These are phyloP conservation scores for Fraxinus nigra DNA, from an alignment of 305 asterid species.

Conservation along the genomic window DNA sequence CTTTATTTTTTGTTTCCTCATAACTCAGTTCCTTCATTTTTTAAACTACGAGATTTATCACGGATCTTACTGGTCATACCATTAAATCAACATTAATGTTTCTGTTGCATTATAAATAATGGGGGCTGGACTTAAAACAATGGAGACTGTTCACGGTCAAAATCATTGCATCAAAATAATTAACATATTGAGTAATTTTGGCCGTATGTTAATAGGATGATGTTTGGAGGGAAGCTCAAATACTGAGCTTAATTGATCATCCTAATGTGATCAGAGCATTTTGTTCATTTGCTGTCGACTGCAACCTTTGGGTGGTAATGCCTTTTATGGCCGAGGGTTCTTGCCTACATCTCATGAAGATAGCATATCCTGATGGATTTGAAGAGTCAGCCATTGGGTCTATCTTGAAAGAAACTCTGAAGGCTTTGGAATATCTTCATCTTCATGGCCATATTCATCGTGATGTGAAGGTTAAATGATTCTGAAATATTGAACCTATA, in stretches of 20 bases:
- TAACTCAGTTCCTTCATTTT: not conserved
- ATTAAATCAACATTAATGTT: not conserved
- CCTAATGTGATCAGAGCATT: constrained; percentile 85
- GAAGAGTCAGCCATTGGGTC: constrained; percentile 90
- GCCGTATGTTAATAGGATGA: constrained; percentile 66
- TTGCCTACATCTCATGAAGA: constrained; percentile 96
- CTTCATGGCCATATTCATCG: constrained; percentile 98
- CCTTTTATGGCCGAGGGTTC: constrained; percentile 99
- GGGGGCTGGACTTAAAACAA: not conserved
- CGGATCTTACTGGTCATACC: not conserved
- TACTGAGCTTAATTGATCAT: constrained; percentile 89
- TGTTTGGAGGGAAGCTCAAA: constrained; percentile 96
- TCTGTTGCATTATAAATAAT: not conserved
- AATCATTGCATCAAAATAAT: not conserved
- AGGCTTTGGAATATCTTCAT: constrained; percentile 94
- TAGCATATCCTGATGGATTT: constrained; percentile 92
- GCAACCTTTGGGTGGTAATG: constrained; percentile 97
- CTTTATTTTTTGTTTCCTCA: not conserved
- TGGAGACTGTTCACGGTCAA: not conserved
- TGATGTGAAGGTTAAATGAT: constrained; percentile 74
- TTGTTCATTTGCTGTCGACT: constrained; percentile 90
- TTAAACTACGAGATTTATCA: not conserved
- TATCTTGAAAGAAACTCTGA: constrained; percentile 89
- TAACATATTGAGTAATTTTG: not conserved
- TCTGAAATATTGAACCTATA: constrained; percentile 17